A percentile compares a stretch with the other conserved stretches of the same genome.
Evolutionary conservation across 192 early-diverging fungal species (phyloP).

Genomic region (Mortierella claussenii): DNA sequence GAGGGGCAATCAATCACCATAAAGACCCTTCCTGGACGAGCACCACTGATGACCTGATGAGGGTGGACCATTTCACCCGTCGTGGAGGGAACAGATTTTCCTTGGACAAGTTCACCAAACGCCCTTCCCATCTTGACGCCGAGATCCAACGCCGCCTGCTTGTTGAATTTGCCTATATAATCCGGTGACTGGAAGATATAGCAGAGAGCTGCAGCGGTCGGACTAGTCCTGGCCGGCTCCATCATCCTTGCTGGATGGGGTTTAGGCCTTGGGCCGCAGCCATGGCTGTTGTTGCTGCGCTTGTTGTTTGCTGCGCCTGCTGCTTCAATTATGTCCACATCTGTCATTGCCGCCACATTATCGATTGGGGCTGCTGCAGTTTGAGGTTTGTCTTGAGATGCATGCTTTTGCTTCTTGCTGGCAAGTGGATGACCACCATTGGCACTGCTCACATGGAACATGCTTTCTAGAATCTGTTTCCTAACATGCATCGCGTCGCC

Average conservation of each 20-base stretch:
- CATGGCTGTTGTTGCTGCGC: neutral
- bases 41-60: constrained; percentile 71
- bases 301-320: neutral
- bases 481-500: constrained; percentile 1
- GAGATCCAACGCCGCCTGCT: constrained; percentile 69
- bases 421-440: neutral
- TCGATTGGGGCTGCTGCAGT: too few species aligned
- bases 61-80: constrained; percentile 78
- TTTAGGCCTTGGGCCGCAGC: constrained; percentile 3
- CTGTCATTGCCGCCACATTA: constrained; percentile 14
- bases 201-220: constrained; percentile 61
- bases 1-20: constrained; percentile 77
- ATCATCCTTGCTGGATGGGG: constrained; percentile 4
- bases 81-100: constrained; percentile 63
- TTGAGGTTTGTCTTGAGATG: constrained; percentile 6
- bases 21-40: constrained; percentile 71
- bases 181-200: constrained; percentile 83
- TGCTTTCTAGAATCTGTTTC: constrained; percentile 15
- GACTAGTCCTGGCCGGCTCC: constrained; percentile 59
- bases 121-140: constrained; percentile 74
- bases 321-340: constrained; percentile 24
- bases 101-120: constrained; percentile 69
- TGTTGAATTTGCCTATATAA: constrained; percentile 84
- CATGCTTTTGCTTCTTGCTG: constrained; percentile 25
- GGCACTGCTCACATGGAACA: constrained; percentile 29